Base-by-base conservation (phyloP, 1,284 basidiomycete species). In the Papiliotrema terrestris region DNA sequence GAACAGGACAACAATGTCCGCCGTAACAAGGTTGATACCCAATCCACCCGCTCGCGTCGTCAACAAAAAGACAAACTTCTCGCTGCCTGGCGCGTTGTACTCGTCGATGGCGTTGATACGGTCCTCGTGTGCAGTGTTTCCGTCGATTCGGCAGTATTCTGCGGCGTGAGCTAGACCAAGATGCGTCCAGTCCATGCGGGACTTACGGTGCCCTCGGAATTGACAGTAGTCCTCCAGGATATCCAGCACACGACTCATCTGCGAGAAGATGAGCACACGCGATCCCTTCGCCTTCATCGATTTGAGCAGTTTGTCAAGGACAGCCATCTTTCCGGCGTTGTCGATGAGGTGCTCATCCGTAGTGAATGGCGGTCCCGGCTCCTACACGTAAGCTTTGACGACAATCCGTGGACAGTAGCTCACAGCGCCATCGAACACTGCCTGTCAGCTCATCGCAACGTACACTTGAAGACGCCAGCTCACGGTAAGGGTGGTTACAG, bases 141-240 rank as follows among this genome's bases (percentile, higher is more conserved):
- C 95, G 67, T 98, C 96, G 59, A 98, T 98, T 50, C 96, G 88
- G 71, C 93, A 98, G 76, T 98, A 98, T 69, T 90, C 91, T 94
- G 65, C 0, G 41, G 14, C 9, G 36, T 52, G 47, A 55, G 43
- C 42, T 38, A 11, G 11, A 32, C 51, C 35, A 51, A 42, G 11
- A n/a, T n/a, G n/a, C 3, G 2, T 13, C 22, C 4, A 13, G 2
- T n/a, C 29, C 13, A 11, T 4, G 41, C 47, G 43, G 17, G 8
- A 82, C 89, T 58, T 66, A 94, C 92, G 87, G 78, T 89, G 95
- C 55, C 80, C 80, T 47, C 95, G 82, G 82, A 98, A 98, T 58
- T 96, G 80, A 75, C 93, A 98, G 77, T 96, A 98, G 72, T 98
- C 96, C 73, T 98, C 95, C 41, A 98, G 78, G 59, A 99, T 98